These are phyloP conservation scores for Pistacia vera DNA, from an alignment of 345 rosid genomes.

Conservation along the genomic window DNA sequence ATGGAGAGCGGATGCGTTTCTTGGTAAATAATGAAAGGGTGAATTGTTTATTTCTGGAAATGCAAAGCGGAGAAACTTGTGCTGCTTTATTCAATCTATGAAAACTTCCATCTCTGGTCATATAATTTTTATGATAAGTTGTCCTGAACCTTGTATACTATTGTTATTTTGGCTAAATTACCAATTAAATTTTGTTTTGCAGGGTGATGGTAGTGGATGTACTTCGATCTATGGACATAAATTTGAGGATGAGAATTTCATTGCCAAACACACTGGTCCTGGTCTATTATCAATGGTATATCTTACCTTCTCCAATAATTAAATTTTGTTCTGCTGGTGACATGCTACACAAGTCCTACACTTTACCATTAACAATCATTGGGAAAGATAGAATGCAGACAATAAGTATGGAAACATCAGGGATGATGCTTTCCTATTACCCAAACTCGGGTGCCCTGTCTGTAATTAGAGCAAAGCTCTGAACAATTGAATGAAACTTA, in stretches of 20 bases:
- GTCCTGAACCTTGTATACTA: constrained; percentile 4
- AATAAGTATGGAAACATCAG: no score
- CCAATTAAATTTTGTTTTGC: constrained; percentile 21
- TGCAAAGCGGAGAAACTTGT: no score
- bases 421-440: no score
- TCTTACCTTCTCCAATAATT: neutral
- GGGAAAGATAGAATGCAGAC: no score
- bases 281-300: constrained; percentile 92
- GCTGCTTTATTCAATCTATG: neutral
- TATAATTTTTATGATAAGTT: neutral
- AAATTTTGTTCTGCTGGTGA: constrained; percentile 5
- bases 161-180: neutral
- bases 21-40: no score
- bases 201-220: constrained; percentile 99
- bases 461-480: neutral
- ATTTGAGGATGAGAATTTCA: constrained; percentile 89
- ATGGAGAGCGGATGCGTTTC: no score
- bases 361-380: no score
- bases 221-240: constrained; percentile 79
- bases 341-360: neutral
- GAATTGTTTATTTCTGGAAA: no score
- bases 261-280: constrained; percentile 94
- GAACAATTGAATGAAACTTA: no score
- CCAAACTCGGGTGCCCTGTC: neutral
- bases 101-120: neutral